Evolutionary conservation across 768 basidiomycete species (phyloP).

Genomic region (Tricholoma matsutake): DNA sequence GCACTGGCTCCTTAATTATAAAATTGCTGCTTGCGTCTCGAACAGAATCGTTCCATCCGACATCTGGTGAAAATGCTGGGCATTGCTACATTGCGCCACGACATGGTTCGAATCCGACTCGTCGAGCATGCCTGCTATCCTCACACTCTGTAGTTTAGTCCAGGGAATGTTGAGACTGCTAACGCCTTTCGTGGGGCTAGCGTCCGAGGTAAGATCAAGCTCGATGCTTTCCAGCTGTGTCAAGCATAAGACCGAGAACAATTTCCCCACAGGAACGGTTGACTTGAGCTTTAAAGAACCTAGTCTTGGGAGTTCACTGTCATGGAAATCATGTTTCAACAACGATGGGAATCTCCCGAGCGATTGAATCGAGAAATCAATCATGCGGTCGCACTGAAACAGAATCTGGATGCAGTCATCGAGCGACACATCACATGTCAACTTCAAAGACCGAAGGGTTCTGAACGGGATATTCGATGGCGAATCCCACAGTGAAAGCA

Average conservation of each 20-base stretch:
- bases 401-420: not conserved
- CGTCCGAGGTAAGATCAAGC: not conserved
- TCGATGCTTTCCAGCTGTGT: not conserved
- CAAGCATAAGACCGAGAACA: not conserved
- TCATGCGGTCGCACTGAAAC: not conserved
- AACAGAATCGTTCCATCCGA: too few species aligned
- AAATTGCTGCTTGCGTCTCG: too few species aligned
- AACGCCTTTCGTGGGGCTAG: not conserved
- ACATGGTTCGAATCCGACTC: not conserved
- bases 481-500: not conserved
- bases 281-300: not conserved
- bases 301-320: not conserved
- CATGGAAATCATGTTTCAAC: not conserved
- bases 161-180: not conserved
- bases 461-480: not conserved
- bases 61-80: not conserved
- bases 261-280: not conserved
- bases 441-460: not conserved
- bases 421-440: not conserved
- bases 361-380: not conserved
- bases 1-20: too few species aligned
- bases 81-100: not conserved
- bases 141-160: not conserved
- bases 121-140: not conserved
- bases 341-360: not conserved